Evolutionary conservation across 176 grass and related monocot species (phyloP).

Genomic region (Elymus sibiricus): DNA sequence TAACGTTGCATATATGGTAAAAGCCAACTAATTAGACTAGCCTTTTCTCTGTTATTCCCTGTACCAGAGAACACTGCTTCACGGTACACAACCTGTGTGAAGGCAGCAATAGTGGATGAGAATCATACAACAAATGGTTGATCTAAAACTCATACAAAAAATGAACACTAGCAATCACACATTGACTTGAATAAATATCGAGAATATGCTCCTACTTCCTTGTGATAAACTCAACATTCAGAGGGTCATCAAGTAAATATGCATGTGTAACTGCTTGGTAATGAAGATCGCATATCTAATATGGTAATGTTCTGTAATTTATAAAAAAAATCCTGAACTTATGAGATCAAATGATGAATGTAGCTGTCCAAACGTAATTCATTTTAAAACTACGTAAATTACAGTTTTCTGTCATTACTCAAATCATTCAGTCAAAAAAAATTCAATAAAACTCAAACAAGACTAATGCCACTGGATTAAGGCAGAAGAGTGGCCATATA

Average conservation of each 20-base stretch:
- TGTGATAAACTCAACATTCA: no score
- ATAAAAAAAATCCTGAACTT: no score
- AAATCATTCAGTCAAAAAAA: background rate
- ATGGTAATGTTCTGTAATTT: no score
- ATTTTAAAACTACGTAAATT: no score
- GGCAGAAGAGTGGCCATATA: no score
- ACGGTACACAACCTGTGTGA: slow-evolving; percentile 59
- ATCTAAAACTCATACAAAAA: background rate
- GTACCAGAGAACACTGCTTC: slow-evolving; percentile 87
- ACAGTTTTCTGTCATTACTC: background rate
- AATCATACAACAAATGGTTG: slow-evolving; percentile 3
- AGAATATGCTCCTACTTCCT: background rate
- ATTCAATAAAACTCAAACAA: no score
- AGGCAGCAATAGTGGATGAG: slow-evolving; percentile 29
- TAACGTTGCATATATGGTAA: slow-evolving; percentile 84
- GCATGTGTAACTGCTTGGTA: no score
- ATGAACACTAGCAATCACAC: background rate
- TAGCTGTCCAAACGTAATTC: no score
- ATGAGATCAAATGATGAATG: background rate
- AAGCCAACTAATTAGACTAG: slow-evolving; percentile 54
- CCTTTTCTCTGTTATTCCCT: slow-evolving; percentile 52
- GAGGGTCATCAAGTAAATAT: no score
- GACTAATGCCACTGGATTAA: no score
- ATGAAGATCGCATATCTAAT: no score
- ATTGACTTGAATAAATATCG: background rate